Evolutionary conservation across 129 eudicot species (phyloP), one percentile per base, ranked within the genome.

Genomic region (Silybum marianum): DNA sequence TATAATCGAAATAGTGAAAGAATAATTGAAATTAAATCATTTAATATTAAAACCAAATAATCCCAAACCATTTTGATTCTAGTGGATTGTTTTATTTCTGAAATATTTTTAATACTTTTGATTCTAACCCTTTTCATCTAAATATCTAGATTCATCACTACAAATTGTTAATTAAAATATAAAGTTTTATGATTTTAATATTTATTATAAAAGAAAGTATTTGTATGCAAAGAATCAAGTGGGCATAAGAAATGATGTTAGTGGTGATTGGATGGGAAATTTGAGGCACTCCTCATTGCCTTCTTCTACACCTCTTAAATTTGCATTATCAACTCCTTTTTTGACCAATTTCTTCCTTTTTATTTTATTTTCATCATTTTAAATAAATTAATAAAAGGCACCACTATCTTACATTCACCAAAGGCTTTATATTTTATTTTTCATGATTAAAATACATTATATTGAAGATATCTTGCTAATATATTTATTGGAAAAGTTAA

Each of bases 281-380:
- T 78, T 78, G 82, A 78, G 75, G 74, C 75, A 68, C 68, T n/a
- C 75, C 8, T 68, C 65, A 11, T 68, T 42, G 82, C 82, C 82
- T 42, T 44, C 65, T n/a, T 44, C 46, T 78, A n/a, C 48, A 78
- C 82, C 82, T 68, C 67, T 78, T 22, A 68, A 40, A 24, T 39
- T 66, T 28, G 68, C 75, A 68, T 78, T 78, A 78, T 78, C 82
- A 42, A 39, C 65, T 39, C 65, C 78, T n/a, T 58, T 51, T 58
- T 58, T 58, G 66, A 58, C 66, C 23, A 58, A 5, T 58, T 58
- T 58, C 66, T 19, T 6, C 66, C 66, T 58, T 58, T 51, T 51
- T 51, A 51, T 51, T 51, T 48, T 13, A 13, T 48, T 54, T 18
- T n/a, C 6, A 58, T 58, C n/a, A 58, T 58, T 19, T 58, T 58